phyloP scores from a whole-genome alignment of 768 basidiomycete species.

The Paxillus rubicundulus region DNA sequence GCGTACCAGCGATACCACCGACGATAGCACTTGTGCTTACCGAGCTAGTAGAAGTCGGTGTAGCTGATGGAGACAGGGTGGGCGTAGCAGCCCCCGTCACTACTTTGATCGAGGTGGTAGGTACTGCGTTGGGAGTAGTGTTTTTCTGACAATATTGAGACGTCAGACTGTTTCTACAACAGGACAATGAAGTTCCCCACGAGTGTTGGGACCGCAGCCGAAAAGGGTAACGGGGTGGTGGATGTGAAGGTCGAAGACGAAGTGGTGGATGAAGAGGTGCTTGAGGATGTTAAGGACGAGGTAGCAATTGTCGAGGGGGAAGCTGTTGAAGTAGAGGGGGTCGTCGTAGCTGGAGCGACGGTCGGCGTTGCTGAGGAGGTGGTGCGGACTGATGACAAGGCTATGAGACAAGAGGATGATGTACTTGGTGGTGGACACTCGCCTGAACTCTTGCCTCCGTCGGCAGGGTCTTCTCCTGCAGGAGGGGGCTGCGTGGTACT shows the following conservation, averaged over 20 bases:
- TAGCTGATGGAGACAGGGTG: constrained; percentile 14
- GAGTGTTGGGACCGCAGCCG: constrained; percentile 1
- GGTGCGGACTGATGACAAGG: constrained; percentile 2
- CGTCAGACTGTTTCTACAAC: background rate
- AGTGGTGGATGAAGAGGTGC: background rate
- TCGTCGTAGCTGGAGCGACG: constrained; percentile 6
- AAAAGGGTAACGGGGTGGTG: constrained; percentile 3
- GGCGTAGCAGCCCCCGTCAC: constrained; percentile 1
- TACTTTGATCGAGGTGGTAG: background rate
- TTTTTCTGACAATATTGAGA: background rate
- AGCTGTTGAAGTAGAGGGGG: constrained; percentile 17
- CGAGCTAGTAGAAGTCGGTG: constrained; percentile 32
- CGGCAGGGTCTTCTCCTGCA: background rate
- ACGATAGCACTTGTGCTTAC: constrained; percentile 30
- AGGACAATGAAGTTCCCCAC: constrained; percentile 16
- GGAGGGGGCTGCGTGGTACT: background rate
- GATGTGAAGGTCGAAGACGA: constrained; percentile 10
- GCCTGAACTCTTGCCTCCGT: background rate
- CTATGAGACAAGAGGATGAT: background rate
- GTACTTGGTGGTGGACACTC: background rate
- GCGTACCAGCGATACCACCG: constrained; percentile 45
- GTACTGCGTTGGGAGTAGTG: background rate
- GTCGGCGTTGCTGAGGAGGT: background rate
- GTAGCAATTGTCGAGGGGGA: constrained; percentile 5
- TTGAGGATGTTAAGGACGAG: constrained; percentile 8